Evolutionary conservation across 176 grass and related monocot genomes (phyloP), one percentile per base, ranked within the genome.

Genomic region (Rhynchospora pubera): DNA sequence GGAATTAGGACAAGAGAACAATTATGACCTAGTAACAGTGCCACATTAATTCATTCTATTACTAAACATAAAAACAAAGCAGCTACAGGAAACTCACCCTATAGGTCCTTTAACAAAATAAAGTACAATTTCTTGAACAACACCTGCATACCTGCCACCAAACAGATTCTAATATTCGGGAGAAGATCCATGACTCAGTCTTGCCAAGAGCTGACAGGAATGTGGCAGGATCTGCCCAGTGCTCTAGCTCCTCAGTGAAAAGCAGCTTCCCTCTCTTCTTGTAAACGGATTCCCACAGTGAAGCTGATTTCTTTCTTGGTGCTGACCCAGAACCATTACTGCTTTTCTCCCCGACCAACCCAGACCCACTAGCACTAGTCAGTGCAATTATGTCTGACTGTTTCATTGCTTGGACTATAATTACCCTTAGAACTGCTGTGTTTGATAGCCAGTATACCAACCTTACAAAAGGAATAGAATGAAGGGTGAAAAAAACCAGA

Each of bases 391-490:
- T 87, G 57, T 60, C 84, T 0, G 82, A 88, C 78, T 91, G 73
- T 61, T 80, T 94, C 55, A 65, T 88, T 32, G 85, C 88, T 90
- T 93, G 87, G 57, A 82, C 91, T 64, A 98, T 82, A 62, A 98
- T 93, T 79, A 87, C 84, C 85, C 92, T 90, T 65, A 98, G 79
- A 22, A 98, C 90, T 85, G 94, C 79, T 62, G 89, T 88, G 59
- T 98, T 98, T 79, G 96, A 98, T 15, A 98, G 65, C 96, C 96
- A 98, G 82, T 94, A 98, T 22, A 88, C 91, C 92, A 98, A 91
- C 86, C 96, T 98, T 87, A 65, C 84, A 77, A 65, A 21, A 86
- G 53, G 81, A 87, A 61, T 75, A 39, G 75, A 82, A 7, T 68
- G 71, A 50, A n/a, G n/a, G n/a, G n/a, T n/a, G n/a, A n/a, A n/a